Evolutionary conservation across 306 rosid species (phyloP).

Genomic region (Potentilla sterilis): DNA sequence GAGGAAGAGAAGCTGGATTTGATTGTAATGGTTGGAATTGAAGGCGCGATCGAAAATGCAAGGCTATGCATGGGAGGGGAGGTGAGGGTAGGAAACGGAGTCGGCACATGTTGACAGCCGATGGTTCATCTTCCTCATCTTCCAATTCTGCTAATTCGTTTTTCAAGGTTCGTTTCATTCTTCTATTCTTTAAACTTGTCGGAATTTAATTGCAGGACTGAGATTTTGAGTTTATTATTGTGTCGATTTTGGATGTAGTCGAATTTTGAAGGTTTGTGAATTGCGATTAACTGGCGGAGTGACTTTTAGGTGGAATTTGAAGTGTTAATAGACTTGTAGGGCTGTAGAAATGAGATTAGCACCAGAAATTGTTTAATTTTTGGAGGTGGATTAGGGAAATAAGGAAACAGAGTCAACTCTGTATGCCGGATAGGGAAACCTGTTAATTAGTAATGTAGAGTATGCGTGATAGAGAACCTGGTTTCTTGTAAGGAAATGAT

Average conservation of each 20-base stretch:
- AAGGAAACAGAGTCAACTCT: background rate
- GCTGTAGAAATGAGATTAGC: background rate
- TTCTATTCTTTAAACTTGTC: background rate
- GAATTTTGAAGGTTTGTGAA: background rate
- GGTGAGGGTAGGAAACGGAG: slow-evolving; percentile 52
- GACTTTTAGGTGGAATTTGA: background rate
- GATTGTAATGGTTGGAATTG: slow-evolving; percentile 42
- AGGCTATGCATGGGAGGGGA: slow-evolving; percentile 69
- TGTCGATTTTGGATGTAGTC: background rate
- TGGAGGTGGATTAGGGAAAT: background rate
- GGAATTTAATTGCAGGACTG: background rate
- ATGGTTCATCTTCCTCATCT: slow-evolving; percentile 46
- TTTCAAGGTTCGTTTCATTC: slow-evolving; percentile 44
- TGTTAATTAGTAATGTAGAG: background rate
- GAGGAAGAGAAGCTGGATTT: slow-evolving; percentile 24
- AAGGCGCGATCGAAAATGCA: slow-evolving; percentile 58
- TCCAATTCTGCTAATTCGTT: slow-evolving; percentile 47
- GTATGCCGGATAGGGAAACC: background rate
- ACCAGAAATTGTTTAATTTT: too few species aligned
- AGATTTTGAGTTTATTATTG: background rate
- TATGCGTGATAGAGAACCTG: too few species aligned
- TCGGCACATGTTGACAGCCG: slow-evolving; percentile 66
- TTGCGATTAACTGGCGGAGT: background rate
- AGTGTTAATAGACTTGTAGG: background rate
- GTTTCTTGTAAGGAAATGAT: background rate